Conservation (phyloP, 495 filamentous ascomycete species). For the Tuber magnatum region DNA sequence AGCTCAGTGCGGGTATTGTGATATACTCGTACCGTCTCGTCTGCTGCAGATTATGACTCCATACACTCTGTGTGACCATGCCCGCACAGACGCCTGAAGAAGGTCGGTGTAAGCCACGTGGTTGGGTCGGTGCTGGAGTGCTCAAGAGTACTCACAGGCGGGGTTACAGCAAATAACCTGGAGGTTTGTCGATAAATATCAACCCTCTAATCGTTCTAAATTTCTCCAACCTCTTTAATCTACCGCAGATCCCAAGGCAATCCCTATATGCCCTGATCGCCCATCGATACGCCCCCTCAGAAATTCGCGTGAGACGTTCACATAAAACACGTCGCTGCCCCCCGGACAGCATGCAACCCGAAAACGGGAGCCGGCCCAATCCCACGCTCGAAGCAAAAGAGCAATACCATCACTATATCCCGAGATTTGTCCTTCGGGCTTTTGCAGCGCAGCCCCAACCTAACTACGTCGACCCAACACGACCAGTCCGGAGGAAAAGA, state of each 20-base stretch:
- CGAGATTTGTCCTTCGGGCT: constrained; percentile 42
- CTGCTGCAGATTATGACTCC: not conserved
- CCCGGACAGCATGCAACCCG: not conserved
- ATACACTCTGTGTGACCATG: not conserved
- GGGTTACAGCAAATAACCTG: not conserved
- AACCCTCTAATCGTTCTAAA: not conserved
- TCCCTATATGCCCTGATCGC: not conserved
- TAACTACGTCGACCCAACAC: not conserved
- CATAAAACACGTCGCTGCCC: not conserved
- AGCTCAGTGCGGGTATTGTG: not conserved
- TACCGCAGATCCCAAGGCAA: not conserved
- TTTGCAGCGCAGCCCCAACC: constrained; percentile 24
- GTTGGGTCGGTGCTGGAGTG: not conserved
- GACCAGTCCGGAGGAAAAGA: not conserved
- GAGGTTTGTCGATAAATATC: not conserved
- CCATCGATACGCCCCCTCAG: not conserved
- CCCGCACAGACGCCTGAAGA: not conserved
- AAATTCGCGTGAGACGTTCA: not conserved
- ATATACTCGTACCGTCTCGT: not conserved
- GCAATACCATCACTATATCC: constrained; percentile 46
- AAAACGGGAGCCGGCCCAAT: not conserved
- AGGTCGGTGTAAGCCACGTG: not conserved
- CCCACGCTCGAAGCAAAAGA: constrained; percentile 2
- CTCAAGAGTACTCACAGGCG: not conserved
- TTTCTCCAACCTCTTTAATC: not conserved